These are phyloP conservation scores for Xylaria sp. DNA, from an alignment of 2,329 filamentous ascomycete genomes.

Conservation along the genomic window DNA sequence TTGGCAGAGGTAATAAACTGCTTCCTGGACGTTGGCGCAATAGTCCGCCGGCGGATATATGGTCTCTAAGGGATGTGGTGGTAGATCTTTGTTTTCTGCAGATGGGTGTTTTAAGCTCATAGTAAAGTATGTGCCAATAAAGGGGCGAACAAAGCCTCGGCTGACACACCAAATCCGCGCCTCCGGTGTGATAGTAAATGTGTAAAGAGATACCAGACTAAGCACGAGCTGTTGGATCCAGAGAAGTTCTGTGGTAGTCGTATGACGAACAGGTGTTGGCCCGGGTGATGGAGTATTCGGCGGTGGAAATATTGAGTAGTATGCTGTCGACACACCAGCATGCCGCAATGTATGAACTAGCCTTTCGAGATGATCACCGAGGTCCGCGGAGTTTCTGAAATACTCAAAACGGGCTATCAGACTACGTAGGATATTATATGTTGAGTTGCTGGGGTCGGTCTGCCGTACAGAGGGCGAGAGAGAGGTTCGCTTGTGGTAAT, in stretches of 20 bases:
- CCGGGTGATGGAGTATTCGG: conserved; percentile 42
- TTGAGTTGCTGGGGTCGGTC: conserved; percentile 54
- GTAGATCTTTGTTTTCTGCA: conserved; percentile 22
- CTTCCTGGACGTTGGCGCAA: conserved; percentile 58
- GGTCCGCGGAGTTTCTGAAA: conserved; percentile 54
- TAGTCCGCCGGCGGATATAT: conserved; percentile 59
- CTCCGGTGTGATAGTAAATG: conserved; percentile 59
- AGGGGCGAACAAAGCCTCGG: conserved; percentile 35
- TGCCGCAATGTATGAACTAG: conserved; percentile 58
- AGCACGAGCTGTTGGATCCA: conserved; percentile 58
- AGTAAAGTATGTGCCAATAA: conserved; percentile 39
- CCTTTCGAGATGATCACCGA: conserved; percentile 56
- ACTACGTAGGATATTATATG: conserved; percentile 63
- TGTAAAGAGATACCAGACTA: conserved; percentile 56
- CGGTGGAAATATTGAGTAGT: conserved; percentile 57
- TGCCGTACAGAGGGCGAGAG: conserved; percentile 55
- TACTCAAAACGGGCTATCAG: conserved; percentile 62
- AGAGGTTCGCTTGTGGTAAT: conserved; percentile 74
- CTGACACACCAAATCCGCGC: conserved; percentile 43
- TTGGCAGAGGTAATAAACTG: conserved; percentile 59
- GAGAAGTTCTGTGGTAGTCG: conserved; percentile 55
- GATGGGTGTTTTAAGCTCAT: conserved; percentile 51
- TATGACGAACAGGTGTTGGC: conserved; percentile 50
- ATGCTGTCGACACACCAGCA: conserved; percentile 57
- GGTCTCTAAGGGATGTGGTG: conserved; percentile 50